These are phyloP conservation scores for Colletotrichum brevisporum DNA, from an alignment of 2,329 filamentous ascomycete genomes.

Conservation along the genomic window DNA sequence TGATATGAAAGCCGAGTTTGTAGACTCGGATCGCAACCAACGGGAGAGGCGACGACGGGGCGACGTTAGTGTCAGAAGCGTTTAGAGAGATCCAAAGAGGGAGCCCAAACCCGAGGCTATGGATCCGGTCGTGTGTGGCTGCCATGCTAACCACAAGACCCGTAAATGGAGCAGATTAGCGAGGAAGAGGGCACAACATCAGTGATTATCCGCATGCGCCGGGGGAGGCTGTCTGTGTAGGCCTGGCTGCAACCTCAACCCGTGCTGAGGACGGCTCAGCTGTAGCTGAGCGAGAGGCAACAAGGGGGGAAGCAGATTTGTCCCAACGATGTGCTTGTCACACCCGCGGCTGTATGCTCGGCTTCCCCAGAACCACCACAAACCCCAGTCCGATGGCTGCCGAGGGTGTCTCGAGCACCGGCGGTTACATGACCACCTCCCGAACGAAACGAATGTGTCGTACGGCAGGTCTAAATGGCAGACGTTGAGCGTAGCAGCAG, in stretches of 20 bases:
- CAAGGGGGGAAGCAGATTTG: background rate
- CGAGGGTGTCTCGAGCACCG: slow-evolving; percentile 9
- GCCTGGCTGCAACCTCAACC: slow-evolving; percentile 8
- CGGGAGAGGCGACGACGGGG: background rate
- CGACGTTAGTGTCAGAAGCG: slow-evolving; percentile 1
- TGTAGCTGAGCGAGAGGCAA: slow-evolving; percentile 4
- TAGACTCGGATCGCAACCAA: background rate
- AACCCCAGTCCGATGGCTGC: background rate
- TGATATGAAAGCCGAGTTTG: background rate
- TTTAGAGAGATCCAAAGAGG: background rate
- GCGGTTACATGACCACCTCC: slow-evolving; percentile 11
- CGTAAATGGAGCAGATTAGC: slow-evolving; percentile 42
- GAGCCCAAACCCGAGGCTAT: slow-evolving; percentile 13
- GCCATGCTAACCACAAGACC: slow-evolving; percentile 21
- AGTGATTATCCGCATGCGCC: slow-evolving; percentile 29
- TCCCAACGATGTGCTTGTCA: background rate
- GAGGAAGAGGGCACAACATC: slow-evolving; percentile 25
- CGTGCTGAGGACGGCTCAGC: slow-evolving; percentile 13
- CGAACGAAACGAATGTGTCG: slow-evolving; percentile 6
- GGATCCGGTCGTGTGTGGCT: slow-evolving; percentile 33
- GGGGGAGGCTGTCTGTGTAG: slow-evolving; percentile 10
- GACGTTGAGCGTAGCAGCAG: slow-evolving; percentile 8
- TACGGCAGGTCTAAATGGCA: slow-evolving; percentile 21
- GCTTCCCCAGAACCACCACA: background rate
- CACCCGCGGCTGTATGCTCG: slow-evolving; percentile 21